Percentiles rank a stretch among this genome's conserved stretches.
These are phyloP conservation scores for Spathaspora sp. DNA, from an alignment of 805 yeast species.

Conservation along the genomic window DNA sequence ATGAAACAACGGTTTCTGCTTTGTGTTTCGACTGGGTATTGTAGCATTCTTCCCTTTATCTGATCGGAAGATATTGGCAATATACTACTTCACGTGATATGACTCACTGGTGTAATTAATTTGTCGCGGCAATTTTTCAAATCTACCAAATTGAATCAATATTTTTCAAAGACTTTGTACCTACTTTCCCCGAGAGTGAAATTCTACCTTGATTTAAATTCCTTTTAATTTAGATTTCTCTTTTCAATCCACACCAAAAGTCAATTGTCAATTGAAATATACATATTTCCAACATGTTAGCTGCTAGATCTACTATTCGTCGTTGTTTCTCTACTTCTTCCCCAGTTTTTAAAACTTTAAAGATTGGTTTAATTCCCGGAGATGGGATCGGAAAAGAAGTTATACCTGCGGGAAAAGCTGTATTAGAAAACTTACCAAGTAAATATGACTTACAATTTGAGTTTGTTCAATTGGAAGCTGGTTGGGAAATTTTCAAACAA, in stretches of 20 bases:
- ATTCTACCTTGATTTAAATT: neutral
- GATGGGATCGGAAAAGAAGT: conserved; percentile 98
- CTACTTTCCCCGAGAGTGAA: neutral
- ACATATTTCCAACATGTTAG: conserved; percentile 12
- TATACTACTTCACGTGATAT: conserved; percentile 5
- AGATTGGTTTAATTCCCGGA: conserved; percentile 83
- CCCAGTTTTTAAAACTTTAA: conserved; percentile 28
- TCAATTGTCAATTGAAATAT: neutral
- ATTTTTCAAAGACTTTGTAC: neutral
- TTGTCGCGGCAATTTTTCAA: neutral
- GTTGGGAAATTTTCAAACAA: conserved; percentile 87
- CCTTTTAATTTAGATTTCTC: neutral
- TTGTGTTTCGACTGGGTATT: no score
- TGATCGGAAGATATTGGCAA: neutral
- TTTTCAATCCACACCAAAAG: no score
- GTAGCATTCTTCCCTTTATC: neutral
- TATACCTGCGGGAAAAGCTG: conserved; percentile 91
- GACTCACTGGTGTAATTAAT: conserved; percentile 4
- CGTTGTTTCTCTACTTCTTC: conserved; percentile 32
- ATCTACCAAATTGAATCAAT: neutral
- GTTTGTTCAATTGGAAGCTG: conserved; percentile 87
- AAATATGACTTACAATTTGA: conserved; percentile 74
- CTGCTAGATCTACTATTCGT: conserved; percentile 19
- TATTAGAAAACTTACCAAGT: conserved; percentile 79
- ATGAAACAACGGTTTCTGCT: no score